A percentile compares a stretch with the other conserved stretches of the same genome.
Evolutionary conservation across 768 basidiomycete species (phyloP).

Genomic region (Kwoniella shandongensis): DNA sequence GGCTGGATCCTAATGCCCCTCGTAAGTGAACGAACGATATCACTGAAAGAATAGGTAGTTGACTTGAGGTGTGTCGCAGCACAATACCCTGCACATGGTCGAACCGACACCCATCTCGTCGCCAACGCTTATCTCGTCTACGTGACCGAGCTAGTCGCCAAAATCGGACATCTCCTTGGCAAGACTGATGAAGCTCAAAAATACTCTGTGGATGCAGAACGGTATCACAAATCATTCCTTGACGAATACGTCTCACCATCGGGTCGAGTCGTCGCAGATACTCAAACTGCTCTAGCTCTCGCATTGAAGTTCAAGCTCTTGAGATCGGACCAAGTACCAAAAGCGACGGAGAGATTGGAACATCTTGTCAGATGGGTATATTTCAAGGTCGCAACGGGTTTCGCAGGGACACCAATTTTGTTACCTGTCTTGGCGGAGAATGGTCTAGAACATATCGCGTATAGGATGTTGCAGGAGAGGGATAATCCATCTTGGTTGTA

Average conservation of each 20-base stretch:
- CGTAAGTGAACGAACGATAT: slow-evolving; percentile 6
- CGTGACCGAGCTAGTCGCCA: slow-evolving; percentile 25
- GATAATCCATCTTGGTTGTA: slow-evolving; percentile 40
- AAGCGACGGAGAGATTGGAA: slow-evolving; percentile 28
- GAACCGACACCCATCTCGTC: slow-evolving; percentile 42
- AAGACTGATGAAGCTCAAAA: slow-evolving; percentile 24
- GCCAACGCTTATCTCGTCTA: slow-evolving; percentile 47
- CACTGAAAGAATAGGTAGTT: not conserved
- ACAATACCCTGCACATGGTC: slow-evolving; percentile 21
- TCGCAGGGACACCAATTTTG: slow-evolving; percentile 49
- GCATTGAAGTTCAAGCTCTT: slow-evolving; percentile 42
- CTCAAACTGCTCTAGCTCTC: slow-evolving; percentile 42
- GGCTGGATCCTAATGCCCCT: slow-evolving; percentile 36
- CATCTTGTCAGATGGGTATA: slow-evolving; percentile 16
- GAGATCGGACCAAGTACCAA: not conserved
- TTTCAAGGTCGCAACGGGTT: slow-evolving; percentile 47
- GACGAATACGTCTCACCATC: slow-evolving; percentile 38
- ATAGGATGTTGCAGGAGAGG: slow-evolving; percentile 46
- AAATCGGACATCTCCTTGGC: slow-evolving; percentile 32
- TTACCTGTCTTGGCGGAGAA: slow-evolving; percentile 33
- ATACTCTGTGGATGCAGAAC: slow-evolving; percentile 23
- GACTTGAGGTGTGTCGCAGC: not conserved
- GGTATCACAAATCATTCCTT: slow-evolving; percentile 29
- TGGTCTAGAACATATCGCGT: slow-evolving; percentile 37
- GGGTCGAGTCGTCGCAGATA: slow-evolving; percentile 43